Evolutionary conservation across 106 monocot genomes (phyloP).

Genomic region (Gastrodia elata): DNA sequence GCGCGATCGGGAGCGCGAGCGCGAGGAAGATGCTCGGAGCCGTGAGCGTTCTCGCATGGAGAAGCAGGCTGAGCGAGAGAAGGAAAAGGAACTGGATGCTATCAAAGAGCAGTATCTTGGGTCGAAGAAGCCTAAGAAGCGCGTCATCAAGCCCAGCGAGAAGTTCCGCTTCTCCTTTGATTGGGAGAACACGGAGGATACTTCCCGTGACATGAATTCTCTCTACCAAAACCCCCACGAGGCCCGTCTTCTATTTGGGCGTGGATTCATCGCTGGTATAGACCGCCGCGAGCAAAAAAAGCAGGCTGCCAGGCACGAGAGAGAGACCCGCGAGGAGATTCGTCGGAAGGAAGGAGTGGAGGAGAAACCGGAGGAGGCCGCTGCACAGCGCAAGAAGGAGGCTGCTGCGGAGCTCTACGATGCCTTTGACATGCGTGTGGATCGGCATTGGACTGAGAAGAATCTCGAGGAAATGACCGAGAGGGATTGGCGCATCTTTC

Average conservation of each 20-base stretch:
- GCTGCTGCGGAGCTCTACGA: conserved; percentile 84
- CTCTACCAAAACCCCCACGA: conserved; percentile 93
- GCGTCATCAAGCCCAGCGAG: conserved; percentile 95
- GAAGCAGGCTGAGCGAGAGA: conserved; percentile 81
- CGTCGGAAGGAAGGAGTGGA: conserved; percentile 65
- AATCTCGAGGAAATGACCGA: conserved; percentile 89
- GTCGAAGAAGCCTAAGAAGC: conserved; percentile 93
- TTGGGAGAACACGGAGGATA: conserved; percentile 99
- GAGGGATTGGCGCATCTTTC: conserved; percentile 93
- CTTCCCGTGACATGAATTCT: conserved; percentile 87
- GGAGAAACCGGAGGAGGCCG: conserved; percentile 66
- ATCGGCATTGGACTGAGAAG: conserved; percentile 97
- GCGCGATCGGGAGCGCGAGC: conserved; percentile 20
- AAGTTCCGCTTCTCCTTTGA: conserved; percentile 98
- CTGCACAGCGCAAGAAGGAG: conserved; percentile 49
- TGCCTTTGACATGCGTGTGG: conserved; percentile 91
- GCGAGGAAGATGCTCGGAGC: conserved; percentile 18
- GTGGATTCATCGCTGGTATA: conserved; percentile 85
- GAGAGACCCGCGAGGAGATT: conserved; percentile 81
- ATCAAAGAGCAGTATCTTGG: conserved; percentile 97
- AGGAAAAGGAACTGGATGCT: conserved; percentile 84
- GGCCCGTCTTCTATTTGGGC: conserved; percentile 79
- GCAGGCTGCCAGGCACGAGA: conserved; percentile 63
- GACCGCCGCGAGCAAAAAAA: conserved; percentile 96
- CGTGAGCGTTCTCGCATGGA: conserved; percentile 37